Percentiles rank a stretch among this genome's conserved stretches.
Evolutionary conservation across 192 early-diverging fungal species (phyloP).

Genomic region (Backusella mclennaniae): DNA sequence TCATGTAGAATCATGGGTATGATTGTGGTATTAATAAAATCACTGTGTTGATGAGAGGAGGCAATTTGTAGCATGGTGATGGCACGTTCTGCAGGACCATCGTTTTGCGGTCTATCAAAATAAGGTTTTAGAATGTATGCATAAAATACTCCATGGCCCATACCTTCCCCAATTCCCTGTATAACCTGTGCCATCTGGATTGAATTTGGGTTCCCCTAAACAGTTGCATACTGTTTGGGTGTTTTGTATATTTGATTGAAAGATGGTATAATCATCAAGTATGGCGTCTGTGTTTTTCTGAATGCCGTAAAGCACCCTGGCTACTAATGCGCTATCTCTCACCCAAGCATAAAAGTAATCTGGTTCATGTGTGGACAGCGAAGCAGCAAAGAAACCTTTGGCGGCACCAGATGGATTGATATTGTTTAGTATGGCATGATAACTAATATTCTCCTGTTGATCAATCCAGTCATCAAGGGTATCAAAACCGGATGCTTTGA

Average conservation of each 20-base stretch:
- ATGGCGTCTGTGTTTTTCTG: slow-evolving; percentile 22
- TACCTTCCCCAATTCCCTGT: slow-evolving; percentile 49
- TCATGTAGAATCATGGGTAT: slow-evolving; percentile 46
- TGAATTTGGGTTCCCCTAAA: slow-evolving; percentile 66
- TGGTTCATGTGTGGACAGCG: slow-evolving; percentile 34
- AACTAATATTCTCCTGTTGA: slow-evolving; percentile 1
- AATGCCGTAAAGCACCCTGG: neutral
- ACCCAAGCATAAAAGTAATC: slow-evolving; percentile 82
- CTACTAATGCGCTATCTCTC: slow-evolving; percentile 44
- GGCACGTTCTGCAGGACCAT: slow-evolving; percentile 62
- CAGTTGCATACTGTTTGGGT: slow-evolving; percentile 29
- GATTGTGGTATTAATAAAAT: neutral
- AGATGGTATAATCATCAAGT: slow-evolving; percentile 34
- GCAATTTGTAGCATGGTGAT: slow-evolving; percentile 40
- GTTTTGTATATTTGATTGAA: slow-evolving; percentile 34
- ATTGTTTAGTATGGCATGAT: slow-evolving; percentile 15
- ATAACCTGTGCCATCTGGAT: slow-evolving; percentile 52
- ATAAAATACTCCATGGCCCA: neutral
- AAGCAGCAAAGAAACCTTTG: slow-evolving; percentile 29
- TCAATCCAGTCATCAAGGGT: slow-evolving; percentile 3
- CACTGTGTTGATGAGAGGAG: neutral
- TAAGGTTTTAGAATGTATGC: neutral
- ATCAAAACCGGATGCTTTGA: neutral
- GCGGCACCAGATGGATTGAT: slow-evolving; percentile 23
- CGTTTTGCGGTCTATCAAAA: slow-evolving; percentile 60